Conservation (phyloP, 2,329 filamentous ascomycete species). For the Microsporum canis region DNA sequence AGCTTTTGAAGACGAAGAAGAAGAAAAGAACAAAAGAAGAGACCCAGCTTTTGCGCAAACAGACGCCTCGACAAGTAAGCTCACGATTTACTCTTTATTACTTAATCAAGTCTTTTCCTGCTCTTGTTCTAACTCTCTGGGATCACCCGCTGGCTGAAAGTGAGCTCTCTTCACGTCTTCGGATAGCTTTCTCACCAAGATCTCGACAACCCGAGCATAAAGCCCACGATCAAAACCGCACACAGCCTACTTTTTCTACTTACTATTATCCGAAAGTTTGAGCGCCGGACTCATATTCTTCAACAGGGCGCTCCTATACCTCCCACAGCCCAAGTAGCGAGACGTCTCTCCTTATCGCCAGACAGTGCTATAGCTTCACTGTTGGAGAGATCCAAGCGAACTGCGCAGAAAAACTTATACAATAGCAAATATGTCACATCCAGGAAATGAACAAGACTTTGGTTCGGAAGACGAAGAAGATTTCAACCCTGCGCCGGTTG, state of each 20-base stretch:
- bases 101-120: not conserved
- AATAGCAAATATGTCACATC: constrained; percentile 22
- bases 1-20: not conserved
- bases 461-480: constrained; percentile 61
- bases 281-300: not conserved
- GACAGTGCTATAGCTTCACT: not conserved
- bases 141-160: constrained; percentile 4
- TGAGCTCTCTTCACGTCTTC: not conserved
- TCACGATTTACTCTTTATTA: not conserved
- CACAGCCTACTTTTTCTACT: not conserved
- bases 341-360: not conserved
- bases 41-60: not conserved
- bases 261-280: not conserved
- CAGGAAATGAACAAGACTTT: constrained; percentile 38
- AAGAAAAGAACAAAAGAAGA: not conserved
- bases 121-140: not conserved
- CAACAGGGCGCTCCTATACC: not conserved
- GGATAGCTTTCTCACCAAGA: not conserved
- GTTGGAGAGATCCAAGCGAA: not conserved
- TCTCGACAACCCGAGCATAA: not conserved
- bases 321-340: not conserved
- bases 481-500: constrained; percentile 72
- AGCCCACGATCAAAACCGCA: not conserved
- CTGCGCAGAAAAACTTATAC: not conserved
- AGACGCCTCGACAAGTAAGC: not conserved